Evolutionary conservation across 257 asterid species (phyloP), one percentile per base, ranked within the genome.

Genomic region (Lavandula angustifolia): DNA sequence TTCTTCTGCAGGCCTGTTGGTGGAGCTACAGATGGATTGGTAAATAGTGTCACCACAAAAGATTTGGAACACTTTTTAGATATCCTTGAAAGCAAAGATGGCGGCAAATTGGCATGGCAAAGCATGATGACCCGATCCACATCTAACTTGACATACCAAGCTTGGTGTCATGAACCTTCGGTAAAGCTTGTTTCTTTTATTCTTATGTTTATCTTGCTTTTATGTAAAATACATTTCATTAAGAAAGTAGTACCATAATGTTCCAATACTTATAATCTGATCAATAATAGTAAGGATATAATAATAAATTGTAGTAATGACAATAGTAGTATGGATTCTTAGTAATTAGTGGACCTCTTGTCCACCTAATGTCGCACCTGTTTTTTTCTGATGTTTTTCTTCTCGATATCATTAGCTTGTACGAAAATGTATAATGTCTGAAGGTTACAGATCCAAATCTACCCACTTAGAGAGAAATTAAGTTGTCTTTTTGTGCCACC

Each of bases 121-220:
- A 79, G 78, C 75, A 68, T 90, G 89, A 94, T 90, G 99, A 91
- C 86, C 64, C 95, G 84, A 55, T 83, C 95, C 73, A 84, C 95
- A n/a, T 67, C 96, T 48, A 87, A 84, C 81, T 48, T 94, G 79
- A 64, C 92, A 27, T 87, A 90, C 85, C 94, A 86, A 76, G 99
- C 99, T 77, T 94, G 97, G 99, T 94, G 89, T 74, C 85, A 87
- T 48, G 99, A 94, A 67, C 92, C 96, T 27, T 86, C 75, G 95
- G 97, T 94, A 67, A 71, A 52, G 44, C 64, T 72, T 60, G 54
- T 32, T 11, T 44, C 34, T 60, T 22, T 75, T 73, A 70, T 34
- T 58, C 76, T 62, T 80, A 35, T 70, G 77, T 80, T 79, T 74
- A 75, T 66, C 75, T 52, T 18, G 64, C 37, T 14, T n/a, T 48